Conservation (phyloP, 208 protist genomes). For the Strigomonas oncopelti region DNA sequence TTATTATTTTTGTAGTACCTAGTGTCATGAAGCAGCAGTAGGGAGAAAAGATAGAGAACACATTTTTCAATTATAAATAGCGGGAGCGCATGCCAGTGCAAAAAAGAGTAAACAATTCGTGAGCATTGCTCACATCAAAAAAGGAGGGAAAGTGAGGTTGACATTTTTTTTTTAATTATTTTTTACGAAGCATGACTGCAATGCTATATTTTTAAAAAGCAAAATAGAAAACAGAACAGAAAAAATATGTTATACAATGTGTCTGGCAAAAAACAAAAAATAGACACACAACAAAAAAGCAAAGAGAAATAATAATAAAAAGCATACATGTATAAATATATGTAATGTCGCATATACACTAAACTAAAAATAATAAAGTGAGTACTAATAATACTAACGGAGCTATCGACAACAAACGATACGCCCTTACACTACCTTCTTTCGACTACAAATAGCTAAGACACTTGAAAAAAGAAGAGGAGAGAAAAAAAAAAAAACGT, state of each 20-base stretch:
- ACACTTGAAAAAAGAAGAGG: slow-evolving; percentile 12
- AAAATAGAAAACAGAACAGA: slow-evolving; percentile 17
- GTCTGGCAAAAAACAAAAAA: not conserved
- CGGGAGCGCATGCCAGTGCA: too few species aligned
- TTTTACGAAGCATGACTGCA: not conserved
- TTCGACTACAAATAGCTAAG: slow-evolving; percentile 1
- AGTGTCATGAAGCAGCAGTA: too few species aligned
- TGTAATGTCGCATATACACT: slow-evolving; percentile 1
- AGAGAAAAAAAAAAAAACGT: slow-evolving; percentile 13
- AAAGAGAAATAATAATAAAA: not conserved
- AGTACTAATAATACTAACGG: slow-evolving; percentile 2
- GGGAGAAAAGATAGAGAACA: too few species aligned
- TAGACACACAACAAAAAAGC: not conserved
- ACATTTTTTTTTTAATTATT: slow-evolving; percentile 17
- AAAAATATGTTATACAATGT: not conserved
- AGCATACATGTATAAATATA: not conserved
- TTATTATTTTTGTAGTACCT: slow-evolving; percentile 1
- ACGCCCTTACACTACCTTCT: not conserved
- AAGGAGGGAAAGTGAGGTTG: not conserved
- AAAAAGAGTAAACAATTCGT: too few species aligned
- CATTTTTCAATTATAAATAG: too few species aligned
- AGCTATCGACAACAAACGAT: not conserved
- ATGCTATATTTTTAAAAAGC: slow-evolving; percentile 2
- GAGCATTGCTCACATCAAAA: not conserved
- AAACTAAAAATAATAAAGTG: slow-evolving; percentile 17